Evolutionary conservation across 176 grass and related monocot genomes (phyloP).

Genomic region (Paspalum vaginatum): DNA sequence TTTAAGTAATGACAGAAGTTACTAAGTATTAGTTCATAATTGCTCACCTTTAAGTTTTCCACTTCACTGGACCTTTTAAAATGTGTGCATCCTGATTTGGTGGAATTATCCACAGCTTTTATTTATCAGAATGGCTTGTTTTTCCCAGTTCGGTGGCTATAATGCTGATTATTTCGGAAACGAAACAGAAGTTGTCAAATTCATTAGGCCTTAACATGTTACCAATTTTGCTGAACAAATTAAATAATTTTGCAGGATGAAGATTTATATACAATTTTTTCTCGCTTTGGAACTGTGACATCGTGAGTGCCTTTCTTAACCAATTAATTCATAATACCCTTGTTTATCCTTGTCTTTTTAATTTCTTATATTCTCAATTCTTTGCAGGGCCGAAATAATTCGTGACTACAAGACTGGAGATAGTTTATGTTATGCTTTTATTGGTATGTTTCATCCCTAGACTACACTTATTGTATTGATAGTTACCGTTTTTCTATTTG

Average conservation of each 20-base stretch:
- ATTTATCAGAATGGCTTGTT: background rate
- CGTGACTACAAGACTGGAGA: slow-evolving; percentile 92
- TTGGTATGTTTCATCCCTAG: slow-evolving; percentile 33
- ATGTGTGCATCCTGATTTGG: background rate
- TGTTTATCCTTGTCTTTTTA: slow-evolving; percentile 20
- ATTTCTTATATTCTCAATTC: slow-evolving; percentile 32
- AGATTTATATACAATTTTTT: slow-evolving; percentile 96
- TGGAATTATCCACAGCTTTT: background rate
- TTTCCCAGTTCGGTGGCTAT: background rate
- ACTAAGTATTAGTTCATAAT: slow-evolving; percentile 2
- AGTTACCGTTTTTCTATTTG: slow-evolving; percentile 33
- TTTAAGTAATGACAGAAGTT: too few relatives aligned
- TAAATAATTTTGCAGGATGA: slow-evolving; percentile 68
- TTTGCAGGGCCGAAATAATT: slow-evolving; percentile 88
- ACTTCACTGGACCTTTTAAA: slow-evolving; percentile 11
- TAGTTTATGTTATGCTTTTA: slow-evolving; percentile 97
- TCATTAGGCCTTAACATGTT: background rate
- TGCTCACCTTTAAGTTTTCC: background rate
- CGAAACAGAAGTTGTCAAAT: too few relatives aligned
- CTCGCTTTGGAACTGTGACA: slow-evolving; percentile 90
- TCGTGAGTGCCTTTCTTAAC: slow-evolving; percentile 63
- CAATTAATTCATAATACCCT: slow-evolving; percentile 18
- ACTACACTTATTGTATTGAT: background rate
- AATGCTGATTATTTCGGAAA: background rate
- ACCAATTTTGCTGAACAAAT: slow-evolving; percentile 6